Conservation (phyloP, 805 yeast genomes). For the Hanseniaspora hatyaiensis region DNA sequence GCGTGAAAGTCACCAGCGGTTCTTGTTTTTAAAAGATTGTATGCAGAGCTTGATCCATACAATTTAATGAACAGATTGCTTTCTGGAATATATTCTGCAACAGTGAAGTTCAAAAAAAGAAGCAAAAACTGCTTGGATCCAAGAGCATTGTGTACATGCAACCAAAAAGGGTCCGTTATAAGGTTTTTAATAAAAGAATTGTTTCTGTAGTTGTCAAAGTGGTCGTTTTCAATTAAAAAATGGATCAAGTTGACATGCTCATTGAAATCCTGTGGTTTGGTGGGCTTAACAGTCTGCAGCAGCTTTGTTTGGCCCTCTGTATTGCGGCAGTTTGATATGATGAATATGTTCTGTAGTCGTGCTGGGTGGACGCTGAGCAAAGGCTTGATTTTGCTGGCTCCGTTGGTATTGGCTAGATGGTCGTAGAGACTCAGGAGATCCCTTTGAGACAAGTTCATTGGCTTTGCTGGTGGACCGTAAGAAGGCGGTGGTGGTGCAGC, state of each 20-base stretch:
- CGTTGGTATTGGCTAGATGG: too few relatives aligned
- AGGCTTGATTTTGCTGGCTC: too few relatives aligned
- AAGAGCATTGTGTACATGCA: conserved; percentile 29
- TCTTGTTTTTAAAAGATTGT: neutral
- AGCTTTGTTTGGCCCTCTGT: too few relatives aligned
- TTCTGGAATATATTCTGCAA: conserved; percentile 22
- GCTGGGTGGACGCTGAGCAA: too few relatives aligned
- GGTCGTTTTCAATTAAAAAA: neutral
- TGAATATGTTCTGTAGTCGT: too few relatives aligned
- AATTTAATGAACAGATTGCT: conserved; percentile 20
- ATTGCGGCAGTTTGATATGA: too few relatives aligned
- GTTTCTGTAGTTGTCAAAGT: neutral
- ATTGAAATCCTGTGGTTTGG: too few relatives aligned
- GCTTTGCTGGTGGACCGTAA: too few relatives aligned
- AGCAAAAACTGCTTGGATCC: conserved; percentile 34
- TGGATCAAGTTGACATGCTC: neutral
- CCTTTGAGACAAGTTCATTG: too few relatives aligned
- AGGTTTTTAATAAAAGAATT: neutral
- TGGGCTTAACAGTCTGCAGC: too few relatives aligned
- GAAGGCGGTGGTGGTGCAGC: too few relatives aligned
- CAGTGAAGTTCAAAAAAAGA: conserved; percentile 31
- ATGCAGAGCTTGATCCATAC: conserved; percentile 16
- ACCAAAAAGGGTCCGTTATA: conserved; percentile 8
- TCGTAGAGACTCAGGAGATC: too few relatives aligned
- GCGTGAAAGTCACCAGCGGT: neutral